Percentiles rank a stretch among this genome's conserved stretches.
Conservation (phyloP, 2,329 filamentous ascomycete genomes). For the Colletotrichum sp. region DNA sequence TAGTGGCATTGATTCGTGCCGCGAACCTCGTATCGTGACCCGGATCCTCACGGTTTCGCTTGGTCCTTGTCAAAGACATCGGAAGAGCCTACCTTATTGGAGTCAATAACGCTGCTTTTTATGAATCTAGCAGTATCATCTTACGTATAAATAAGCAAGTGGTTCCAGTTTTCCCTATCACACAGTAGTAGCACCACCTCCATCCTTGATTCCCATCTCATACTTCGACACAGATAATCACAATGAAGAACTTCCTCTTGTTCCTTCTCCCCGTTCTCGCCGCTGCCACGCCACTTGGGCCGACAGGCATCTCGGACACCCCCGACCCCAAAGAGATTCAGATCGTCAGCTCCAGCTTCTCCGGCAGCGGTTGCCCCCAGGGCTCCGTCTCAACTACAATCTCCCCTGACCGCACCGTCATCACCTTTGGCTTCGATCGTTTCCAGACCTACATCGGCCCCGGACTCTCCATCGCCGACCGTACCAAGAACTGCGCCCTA, state of each 20-base stretch:
- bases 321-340: constrained; percentile 46
- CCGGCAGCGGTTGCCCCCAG: constrained; percentile 50
- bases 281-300: constrained; percentile 37
- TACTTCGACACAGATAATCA: constrained; percentile 23
- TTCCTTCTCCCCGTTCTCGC: constrained; percentile 40
- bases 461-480: constrained; percentile 37
- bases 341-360: constrained; percentile 43
- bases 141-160: neutral
- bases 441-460: constrained; percentile 54
- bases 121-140: neutral
- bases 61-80: neutral
- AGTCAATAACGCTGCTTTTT: neutral
- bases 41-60: neutral
- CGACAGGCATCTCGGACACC: constrained; percentile 33
- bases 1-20: neutral
- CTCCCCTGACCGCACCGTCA: constrained; percentile 47
- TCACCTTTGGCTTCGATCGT: constrained; percentile 51
- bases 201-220: neutral
- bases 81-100: neutral
- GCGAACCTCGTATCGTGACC: neutral
- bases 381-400: constrained; percentile 46
- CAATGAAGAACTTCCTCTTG: constrained; percentile 40
- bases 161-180: neutral
- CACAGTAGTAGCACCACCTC: neutral
- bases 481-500: constrained; percentile 53